These are phyloP conservation scores for Alternaria brassicae DNA, from an alignment of 2,329 filamentous ascomycete genomes.

Conservation along the genomic window DNA sequence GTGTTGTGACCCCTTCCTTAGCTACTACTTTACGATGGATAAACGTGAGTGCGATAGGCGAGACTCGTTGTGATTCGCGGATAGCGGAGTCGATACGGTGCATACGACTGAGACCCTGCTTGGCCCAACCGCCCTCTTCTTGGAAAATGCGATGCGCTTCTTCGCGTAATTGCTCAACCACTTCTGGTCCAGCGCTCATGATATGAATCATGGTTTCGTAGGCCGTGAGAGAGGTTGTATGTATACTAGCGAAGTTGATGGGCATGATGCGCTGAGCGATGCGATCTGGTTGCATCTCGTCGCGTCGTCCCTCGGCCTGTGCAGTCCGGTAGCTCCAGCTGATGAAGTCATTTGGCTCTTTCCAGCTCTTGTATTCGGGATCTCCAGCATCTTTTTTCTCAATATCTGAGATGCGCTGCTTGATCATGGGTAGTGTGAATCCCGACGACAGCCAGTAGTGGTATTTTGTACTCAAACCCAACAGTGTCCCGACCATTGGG, in stretches of 20 bases:
- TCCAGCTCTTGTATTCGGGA: conserved; percentile 51
- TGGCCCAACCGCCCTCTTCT: conserved; percentile 57
- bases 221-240: conserved; percentile 63
- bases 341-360: conserved; percentile 63
- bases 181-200: conserved; percentile 22
- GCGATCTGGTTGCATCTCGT: conserved; percentile 57
- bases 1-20: conserved; percentile 80
- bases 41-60: conserved; percentile 57
- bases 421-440: conserved; percentile 58
- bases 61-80: conserved; percentile 61
- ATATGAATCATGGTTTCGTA: conserved; percentile 49
- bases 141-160: conserved; percentile 51
- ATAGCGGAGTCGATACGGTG: conserved; percentile 61
- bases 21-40: conserved; percentile 59
- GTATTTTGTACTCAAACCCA: conserved; percentile 56
- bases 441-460: conserved; percentile 57
- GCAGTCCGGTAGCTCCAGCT: conserved; percentile 65
- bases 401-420: conserved; percentile 58
- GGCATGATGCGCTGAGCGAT: conserved; percentile 63
- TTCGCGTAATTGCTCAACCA: conserved; percentile 48
- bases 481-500: conserved; percentile 57
- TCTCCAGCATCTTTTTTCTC: conserved; percentile 52
- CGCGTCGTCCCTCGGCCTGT: conserved; percentile 50
- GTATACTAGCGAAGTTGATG: conserved; percentile 66
- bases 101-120: conserved; percentile 54